phyloP scores from a whole-genome alignment of 176 grass and related monocot genomes.

The Triticum monococcum region DNA sequence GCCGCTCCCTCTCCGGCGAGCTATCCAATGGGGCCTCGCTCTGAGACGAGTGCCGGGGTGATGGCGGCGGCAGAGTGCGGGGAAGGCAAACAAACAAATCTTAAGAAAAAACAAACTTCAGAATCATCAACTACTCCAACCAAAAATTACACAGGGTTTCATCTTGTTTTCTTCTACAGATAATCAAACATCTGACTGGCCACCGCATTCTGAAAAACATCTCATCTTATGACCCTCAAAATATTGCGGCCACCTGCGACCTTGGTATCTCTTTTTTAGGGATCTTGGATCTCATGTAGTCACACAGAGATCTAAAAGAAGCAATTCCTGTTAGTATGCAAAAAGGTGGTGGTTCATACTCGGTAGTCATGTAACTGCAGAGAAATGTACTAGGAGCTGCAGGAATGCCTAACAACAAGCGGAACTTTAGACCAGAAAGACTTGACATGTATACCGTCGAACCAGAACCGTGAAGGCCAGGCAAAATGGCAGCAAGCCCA shows the following conservation, averaged over 20 bases:
- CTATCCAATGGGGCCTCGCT: too few species aligned
- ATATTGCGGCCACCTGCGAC: too few species aligned
- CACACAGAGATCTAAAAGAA: not conserved
- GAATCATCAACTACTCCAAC: not conserved
- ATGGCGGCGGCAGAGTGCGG: too few species aligned
- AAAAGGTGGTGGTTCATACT: too few species aligned
- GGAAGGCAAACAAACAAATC: too few species aligned
- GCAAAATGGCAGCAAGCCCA: not conserved
- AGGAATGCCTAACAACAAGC: not conserved
- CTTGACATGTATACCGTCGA: not conserved
- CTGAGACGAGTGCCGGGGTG: too few species aligned
- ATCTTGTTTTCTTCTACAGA: not conserved
- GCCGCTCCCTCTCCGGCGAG: rapidly evolving
- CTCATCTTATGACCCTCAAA: not conserved
- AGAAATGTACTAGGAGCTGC: not conserved
- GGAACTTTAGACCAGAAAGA: not conserved
- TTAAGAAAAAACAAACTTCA: too few species aligned
- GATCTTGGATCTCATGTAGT: not conserved
- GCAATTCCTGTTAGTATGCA: not conserved
- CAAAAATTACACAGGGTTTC: not conserved
- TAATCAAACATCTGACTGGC: not conserved
- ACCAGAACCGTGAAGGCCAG: not conserved
- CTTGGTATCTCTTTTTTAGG: not conserved
- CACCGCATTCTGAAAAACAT: not conserved
- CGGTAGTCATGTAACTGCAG: not conserved